Percentiles rank a stretch among this genome's conserved stretches.
Conservation (phyloP, 805 yeast genomes). For the Sugiyamaella lignohabitans region DNA sequence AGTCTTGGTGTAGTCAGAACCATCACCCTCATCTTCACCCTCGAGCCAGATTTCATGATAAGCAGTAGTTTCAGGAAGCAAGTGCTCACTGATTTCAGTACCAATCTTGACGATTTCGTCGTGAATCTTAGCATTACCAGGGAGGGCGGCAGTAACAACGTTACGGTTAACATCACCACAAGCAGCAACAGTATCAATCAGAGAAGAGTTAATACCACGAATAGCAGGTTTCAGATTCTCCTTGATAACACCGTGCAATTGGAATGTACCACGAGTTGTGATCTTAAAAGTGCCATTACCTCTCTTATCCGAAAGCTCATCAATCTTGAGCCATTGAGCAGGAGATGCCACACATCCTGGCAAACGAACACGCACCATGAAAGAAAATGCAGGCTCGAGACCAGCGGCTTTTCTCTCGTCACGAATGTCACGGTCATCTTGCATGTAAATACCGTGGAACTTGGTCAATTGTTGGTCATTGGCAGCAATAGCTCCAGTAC, state of each 20-base stretch:
- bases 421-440: slow-evolving; percentile 94
- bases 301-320: slow-evolving; percentile 65
- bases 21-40: slow-evolving; percentile 71
- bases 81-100: slow-evolving; percentile 63
- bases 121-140: slow-evolving; percentile 77
- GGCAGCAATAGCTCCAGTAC: slow-evolving; percentile 88
- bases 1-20: slow-evolving; percentile 53
- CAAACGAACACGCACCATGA: slow-evolving; percentile 92
- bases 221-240: slow-evolving; percentile 83
- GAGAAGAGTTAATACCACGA: slow-evolving; percentile 83
- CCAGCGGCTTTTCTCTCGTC: slow-evolving; percentile 91
- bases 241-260: slow-evolving; percentile 90
- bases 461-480: slow-evolving; percentile 90
- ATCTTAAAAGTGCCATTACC: slow-evolving; percentile 93
- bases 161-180: slow-evolving; percentile 98
- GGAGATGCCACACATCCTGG: slow-evolving; percentile 92
- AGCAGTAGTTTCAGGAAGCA: slow-evolving; percentile 88
- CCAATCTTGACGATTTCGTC: slow-evolving; percentile 62
- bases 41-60: slow-evolving; percentile 96
- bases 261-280: slow-evolving; percentile 96
- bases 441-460: slow-evolving; percentile 98
- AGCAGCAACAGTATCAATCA: slow-evolving; percentile 93
- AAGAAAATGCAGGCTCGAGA: slow-evolving; percentile 90
- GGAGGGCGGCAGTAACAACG: slow-evolving; percentile 88
- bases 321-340: slow-evolving; percentile 80